phyloP scores from a whole-genome alignment of 768 basidiomycete genomes.

The Multifurca ochricompacta region DNA sequence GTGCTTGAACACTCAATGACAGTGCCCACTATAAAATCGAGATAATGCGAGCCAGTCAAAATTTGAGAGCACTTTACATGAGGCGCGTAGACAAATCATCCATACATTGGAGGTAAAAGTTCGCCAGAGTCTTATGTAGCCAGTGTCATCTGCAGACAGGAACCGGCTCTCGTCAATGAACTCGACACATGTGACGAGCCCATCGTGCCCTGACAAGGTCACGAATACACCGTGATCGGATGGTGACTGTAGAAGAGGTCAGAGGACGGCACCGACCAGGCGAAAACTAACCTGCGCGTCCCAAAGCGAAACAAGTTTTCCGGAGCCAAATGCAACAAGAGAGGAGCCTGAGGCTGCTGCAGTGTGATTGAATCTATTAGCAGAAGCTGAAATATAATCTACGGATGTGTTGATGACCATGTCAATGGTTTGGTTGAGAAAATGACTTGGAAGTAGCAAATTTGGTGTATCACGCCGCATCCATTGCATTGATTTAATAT shows the following conservation, averaged over 20 bases:
- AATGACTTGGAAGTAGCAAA: background rate
- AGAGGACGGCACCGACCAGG: background rate
- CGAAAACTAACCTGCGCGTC: slow-evolving; percentile 37
- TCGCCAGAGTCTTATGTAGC: slow-evolving; percentile 58
- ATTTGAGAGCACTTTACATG: slow-evolving; percentile 17
- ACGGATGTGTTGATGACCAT: slow-evolving; percentile 18
- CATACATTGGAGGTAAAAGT: slow-evolving; percentile 28
- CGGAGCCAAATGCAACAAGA: slow-evolving; percentile 51
- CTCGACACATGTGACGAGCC: slow-evolving; percentile 67
- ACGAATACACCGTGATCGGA: slow-evolving; percentile 47
- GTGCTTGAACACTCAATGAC: slow-evolving; percentile 43
- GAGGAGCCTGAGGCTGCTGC: slow-evolving; percentile 29
- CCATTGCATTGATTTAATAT: background rate
- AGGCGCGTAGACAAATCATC: slow-evolving; percentile 30
- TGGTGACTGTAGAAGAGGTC: slow-evolving; percentile 8
- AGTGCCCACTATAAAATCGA: slow-evolving; percentile 47
- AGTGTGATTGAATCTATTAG: slow-evolving; percentile 38
- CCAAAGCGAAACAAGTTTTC: slow-evolving; percentile 54
- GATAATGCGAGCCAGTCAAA: slow-evolving; percentile 15
- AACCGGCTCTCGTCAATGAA: slow-evolving; percentile 50
- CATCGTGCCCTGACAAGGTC: slow-evolving; percentile 72
- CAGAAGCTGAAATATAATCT: slow-evolving; percentile 40
- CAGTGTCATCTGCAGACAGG: slow-evolving; percentile 71
- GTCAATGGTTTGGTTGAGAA: background rate
- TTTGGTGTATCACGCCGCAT: background rate